These are phyloP conservation scores for Rhizopogon vesiculosus DNA, from an alignment of 768 basidiomycete species.

Conservation along the genomic window DNA sequence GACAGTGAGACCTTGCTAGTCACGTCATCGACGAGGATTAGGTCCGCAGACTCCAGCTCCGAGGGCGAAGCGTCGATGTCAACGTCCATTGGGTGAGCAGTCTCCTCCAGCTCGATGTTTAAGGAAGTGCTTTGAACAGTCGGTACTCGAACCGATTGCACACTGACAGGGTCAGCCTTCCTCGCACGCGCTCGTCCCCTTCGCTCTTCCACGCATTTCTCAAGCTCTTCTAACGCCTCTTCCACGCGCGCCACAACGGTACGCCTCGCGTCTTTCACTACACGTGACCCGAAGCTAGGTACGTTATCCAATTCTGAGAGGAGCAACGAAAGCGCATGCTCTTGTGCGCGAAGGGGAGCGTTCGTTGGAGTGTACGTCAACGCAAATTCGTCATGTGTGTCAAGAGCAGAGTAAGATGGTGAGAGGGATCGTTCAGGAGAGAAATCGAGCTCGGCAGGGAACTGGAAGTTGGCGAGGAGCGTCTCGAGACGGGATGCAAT, in stretches of 20 bases:
- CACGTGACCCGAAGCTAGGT: conserved; percentile 54
- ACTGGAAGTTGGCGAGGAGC: conserved; percentile 34
- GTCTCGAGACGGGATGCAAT: conserved; percentile 38
- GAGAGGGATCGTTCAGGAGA: conserved; percentile 15
- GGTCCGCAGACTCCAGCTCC: not conserved
- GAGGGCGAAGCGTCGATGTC: not conserved
- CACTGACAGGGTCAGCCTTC: not conserved
- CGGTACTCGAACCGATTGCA: not conserved
- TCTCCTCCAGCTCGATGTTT: not conserved
- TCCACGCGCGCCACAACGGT: conserved; percentile 53
- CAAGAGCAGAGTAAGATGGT: conserved; percentile 2
- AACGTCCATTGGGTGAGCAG: not conserved
- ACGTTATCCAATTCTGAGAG: conserved; percentile 56
- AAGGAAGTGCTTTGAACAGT: no score
- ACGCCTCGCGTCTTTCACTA: conserved; percentile 47
- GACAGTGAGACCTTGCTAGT: not conserved
- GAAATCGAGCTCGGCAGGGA: conserved; percentile 29
- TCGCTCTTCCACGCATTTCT: conserved; percentile 40
- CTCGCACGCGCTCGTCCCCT: conserved; percentile 12
- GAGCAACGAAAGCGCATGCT: conserved; percentile 54
- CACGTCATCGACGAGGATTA: not conserved
- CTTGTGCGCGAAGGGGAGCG: conserved; percentile 56
- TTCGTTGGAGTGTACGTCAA: conserved; percentile 58
- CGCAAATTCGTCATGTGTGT: conserved; percentile 17
- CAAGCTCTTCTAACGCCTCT: conserved; percentile 49